These are phyloP conservation scores for Cladosporium sp. DNA, from an alignment of 2,329 filamentous ascomycete genomes.

Conservation along the genomic window DNA sequence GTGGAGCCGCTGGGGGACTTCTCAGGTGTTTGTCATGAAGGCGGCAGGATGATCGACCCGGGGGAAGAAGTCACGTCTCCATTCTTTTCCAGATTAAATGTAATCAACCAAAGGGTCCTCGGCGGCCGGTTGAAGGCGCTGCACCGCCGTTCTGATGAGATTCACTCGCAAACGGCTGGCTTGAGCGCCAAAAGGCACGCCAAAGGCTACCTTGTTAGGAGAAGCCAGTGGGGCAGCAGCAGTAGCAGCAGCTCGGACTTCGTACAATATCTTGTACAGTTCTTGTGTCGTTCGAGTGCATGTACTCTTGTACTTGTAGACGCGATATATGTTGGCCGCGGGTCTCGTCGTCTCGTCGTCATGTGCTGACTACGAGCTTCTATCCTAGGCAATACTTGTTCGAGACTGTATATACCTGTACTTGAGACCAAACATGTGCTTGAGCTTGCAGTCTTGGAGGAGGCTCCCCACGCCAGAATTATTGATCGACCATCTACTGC, in stretches of 20 bases:
- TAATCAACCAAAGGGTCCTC: neutral
- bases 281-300: neutral
- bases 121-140: too few relatives aligned
- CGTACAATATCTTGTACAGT: too few relatives aligned
- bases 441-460: neutral
- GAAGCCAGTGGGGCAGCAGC: too few relatives aligned
- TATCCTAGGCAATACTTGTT: neutral
- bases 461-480: neutral
- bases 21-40: too few relatives aligned
- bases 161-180: slow-evolving; percentile 10
- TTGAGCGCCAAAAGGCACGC: neutral
- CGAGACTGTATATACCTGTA: neutral
- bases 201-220: too few relatives aligned
- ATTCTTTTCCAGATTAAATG: neutral
- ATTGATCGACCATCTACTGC: neutral
- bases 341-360: neutral
- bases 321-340: neutral
- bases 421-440: too few relatives aligned
- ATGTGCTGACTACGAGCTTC: neutral
- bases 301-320: neutral
- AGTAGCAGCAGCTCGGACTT: too few relatives aligned
- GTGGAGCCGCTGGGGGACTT: too few relatives aligned
- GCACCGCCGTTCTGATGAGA: neutral
- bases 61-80: too few relatives aligned
- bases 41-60: too few relatives aligned